phyloP scores from a whole-genome alignment of 352 stramenopile species.

The Globisporangium uncinulatum region DNA sequence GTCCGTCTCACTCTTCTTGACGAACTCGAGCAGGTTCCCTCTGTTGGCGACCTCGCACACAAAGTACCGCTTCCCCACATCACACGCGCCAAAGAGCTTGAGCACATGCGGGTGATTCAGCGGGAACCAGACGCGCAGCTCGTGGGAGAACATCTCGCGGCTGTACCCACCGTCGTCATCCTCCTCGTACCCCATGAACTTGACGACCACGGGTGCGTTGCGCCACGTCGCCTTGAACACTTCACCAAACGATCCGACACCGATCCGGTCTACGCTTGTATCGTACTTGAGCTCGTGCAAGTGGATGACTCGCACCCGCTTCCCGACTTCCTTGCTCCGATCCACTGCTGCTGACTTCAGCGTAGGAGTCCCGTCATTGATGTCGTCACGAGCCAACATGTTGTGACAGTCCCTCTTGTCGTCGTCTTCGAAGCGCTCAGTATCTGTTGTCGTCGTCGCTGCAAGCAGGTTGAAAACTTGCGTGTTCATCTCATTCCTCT shows the following conservation, averaged over 20 bases:
- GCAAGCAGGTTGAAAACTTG: too few relatives aligned
- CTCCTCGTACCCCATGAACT: background rate
- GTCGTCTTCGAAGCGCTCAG: background rate
- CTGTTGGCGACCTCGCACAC: background rate
- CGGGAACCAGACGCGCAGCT: background rate
- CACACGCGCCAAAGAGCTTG: background rate
- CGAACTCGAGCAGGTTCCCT: background rate
- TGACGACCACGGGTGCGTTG: background rate
- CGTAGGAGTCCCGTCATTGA: background rate
- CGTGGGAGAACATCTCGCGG: background rate
- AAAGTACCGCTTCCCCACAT: background rate
- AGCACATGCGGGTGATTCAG: background rate
- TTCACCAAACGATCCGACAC: background rate
- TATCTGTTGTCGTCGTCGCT: background rate
- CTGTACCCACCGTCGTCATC: background rate
- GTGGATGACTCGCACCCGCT: background rate
- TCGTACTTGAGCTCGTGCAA: background rate
- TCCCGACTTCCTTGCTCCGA: too few relatives aligned
- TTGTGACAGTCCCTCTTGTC: too few relatives aligned
- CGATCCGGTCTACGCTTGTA: background rate
- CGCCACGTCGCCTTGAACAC: constrained; percentile 2
- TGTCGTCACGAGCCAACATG: background rate
- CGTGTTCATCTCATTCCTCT: background rate
- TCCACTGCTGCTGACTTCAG: too few relatives aligned
- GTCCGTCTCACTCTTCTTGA: background rate